phyloP scores from a whole-genome alignment of 192 early-diverging fungal species.

The Umbelopsis isabellina region DNA sequence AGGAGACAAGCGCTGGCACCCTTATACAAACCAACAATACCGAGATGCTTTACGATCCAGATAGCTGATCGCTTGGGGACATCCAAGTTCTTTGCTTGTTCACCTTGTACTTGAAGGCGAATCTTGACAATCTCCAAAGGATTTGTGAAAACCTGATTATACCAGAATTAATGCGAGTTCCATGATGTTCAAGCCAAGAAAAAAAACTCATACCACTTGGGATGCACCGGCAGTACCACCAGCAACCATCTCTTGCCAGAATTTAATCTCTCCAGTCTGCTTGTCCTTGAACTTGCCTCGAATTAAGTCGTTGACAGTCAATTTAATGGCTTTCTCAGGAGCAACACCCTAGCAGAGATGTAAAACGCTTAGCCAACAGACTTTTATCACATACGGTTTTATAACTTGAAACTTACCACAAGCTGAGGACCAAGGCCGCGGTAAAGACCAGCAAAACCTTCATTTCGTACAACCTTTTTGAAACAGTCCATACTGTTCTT shows the following conservation, averaged over 20 bases:
- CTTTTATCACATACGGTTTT: not conserved
- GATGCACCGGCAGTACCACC: slow-evolving; percentile 87
- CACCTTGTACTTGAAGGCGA: slow-evolving; percentile 88
- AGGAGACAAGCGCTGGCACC: slow-evolving; percentile 92
- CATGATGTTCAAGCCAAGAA: not conserved
- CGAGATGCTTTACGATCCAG: slow-evolving; percentile 87
- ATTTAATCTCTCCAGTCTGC: slow-evolving; percentile 73
- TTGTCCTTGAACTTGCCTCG: slow-evolving; percentile 68
- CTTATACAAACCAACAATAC: slow-evolving; percentile 92
- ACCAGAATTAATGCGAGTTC: not conserved
- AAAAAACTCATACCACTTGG: slow-evolving; percentile 58
- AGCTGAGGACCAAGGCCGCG: slow-evolving; percentile 92
- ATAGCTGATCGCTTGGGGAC: slow-evolving; percentile 73
- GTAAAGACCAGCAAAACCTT: slow-evolving; percentile 89
- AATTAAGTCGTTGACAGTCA: slow-evolving; percentile 95
- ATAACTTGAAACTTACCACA: slow-evolving; percentile 53
- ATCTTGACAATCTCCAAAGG: slow-evolving; percentile 99
- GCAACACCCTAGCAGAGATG: slow-evolving; percentile 74
- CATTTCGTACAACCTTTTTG: slow-evolving; percentile 89
- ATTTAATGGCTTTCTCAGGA: slow-evolving; percentile 97
- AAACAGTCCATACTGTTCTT: slow-evolving; percentile 97
- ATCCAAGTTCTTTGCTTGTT: slow-evolving; percentile 60
- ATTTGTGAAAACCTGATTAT: slow-evolving; percentile 80
- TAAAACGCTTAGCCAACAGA: not conserved
- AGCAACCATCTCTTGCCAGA: slow-evolving; percentile 82